Percentiles rank a stretch among this genome's conserved stretches.
Conservation (phyloP, 2,329 filamentous ascomycete genomes). For the Trichoderma lentiforme region DNA sequence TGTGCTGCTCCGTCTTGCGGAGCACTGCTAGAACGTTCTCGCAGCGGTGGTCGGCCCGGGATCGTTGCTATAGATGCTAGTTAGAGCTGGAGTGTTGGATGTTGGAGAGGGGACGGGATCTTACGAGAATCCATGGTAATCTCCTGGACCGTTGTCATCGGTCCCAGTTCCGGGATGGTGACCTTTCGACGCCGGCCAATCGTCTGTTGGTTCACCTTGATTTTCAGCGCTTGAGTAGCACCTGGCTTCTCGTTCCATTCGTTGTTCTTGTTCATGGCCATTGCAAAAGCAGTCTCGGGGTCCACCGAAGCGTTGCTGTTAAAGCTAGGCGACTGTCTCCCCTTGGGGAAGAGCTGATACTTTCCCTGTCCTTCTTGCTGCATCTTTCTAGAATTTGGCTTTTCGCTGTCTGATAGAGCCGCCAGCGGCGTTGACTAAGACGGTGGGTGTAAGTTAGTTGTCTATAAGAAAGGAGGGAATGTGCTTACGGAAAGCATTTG, state of each 20-base stretch:
- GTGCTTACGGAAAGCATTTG: slow-evolving; percentile 44
- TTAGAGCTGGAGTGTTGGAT: background rate
- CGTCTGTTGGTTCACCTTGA: slow-evolving; percentile 57
- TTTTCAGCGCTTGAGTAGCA: slow-evolving; percentile 41
- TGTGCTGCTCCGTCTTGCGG: slow-evolving; percentile 32
- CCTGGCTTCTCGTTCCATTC: slow-evolving; percentile 42
- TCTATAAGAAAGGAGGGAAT: background rate
- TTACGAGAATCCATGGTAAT: slow-evolving; percentile 67
- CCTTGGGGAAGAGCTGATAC: slow-evolving; percentile 59
- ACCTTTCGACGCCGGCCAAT: slow-evolving; percentile 58
- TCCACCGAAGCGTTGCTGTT: slow-evolving; percentile 46
- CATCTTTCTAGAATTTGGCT: slow-evolving; percentile 57
- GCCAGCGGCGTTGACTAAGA: slow-evolving; percentile 25
- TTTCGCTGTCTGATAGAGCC: slow-evolving; percentile 38
- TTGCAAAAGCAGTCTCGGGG: slow-evolving; percentile 47
- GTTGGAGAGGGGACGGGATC: slow-evolving; percentile 29
- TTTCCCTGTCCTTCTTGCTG: slow-evolving; percentile 50
- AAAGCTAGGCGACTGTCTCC: slow-evolving; percentile 44
- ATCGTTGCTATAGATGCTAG: slow-evolving; percentile 53
- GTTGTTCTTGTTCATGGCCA: slow-evolving; percentile 39
- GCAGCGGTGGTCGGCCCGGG: slow-evolving; percentile 60
- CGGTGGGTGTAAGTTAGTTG: background rate
- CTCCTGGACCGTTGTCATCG: slow-evolving; percentile 68
- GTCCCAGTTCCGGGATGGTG: slow-evolving; percentile 62
- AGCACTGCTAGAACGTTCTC: slow-evolving; percentile 63